Conservation (phyloP, 345 rosid species). For the Angophora floribunda region DNA sequence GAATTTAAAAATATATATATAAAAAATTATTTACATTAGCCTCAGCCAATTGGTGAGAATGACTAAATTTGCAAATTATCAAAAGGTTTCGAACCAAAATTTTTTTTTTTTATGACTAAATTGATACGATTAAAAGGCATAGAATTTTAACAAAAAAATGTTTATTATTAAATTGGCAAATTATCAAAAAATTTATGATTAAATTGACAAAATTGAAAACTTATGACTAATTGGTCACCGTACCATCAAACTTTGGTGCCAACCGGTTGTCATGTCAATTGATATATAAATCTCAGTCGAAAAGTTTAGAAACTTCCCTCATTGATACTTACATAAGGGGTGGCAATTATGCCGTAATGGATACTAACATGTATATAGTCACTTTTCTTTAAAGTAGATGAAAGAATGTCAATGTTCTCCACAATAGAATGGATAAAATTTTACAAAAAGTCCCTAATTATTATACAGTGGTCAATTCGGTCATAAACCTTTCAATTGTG, state of each 20-base stretch:
- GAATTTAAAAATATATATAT: too few relatives aligned
- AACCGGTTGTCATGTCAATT: neutral
- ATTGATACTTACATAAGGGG: neutral
- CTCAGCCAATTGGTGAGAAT: neutral
- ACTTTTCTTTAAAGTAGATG: neutral
- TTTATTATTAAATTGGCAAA: too few relatives aligned
- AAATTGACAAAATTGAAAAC: neutral
- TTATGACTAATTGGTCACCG: accelerated
- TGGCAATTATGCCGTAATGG: neutral
- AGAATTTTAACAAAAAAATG: too few relatives aligned
- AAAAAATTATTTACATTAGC: too few relatives aligned
- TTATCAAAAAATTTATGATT: too few relatives aligned
- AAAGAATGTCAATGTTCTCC: neutral
- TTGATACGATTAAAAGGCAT: neutral
- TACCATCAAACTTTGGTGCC: neutral
- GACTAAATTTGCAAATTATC: too few relatives aligned
- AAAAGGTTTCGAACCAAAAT: too few relatives aligned
- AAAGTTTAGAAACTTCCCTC: neutral
- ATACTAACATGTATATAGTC: neutral
- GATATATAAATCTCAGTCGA: neutral
- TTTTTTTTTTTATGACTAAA: too few relatives aligned
- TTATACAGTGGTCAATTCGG: too few relatives aligned
- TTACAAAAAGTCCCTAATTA: neutral
- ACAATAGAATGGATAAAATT: neutral
- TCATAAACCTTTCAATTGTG: too few relatives aligned